Conservation (phyloP, 139 green algal genomes). For the Tetratostichococcus sp. region DNA sequence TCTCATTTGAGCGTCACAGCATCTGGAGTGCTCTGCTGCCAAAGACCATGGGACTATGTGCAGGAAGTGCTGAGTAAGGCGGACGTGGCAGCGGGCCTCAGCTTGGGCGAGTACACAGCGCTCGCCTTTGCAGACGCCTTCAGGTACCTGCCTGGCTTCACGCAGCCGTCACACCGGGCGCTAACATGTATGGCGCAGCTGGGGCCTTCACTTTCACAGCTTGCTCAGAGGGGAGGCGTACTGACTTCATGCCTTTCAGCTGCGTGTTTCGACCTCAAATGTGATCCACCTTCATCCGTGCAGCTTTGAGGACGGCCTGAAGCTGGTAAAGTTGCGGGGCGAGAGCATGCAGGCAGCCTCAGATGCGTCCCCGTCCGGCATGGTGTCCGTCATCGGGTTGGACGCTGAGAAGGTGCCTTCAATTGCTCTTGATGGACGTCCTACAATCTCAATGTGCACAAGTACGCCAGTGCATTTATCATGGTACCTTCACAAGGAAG, state of each 20-base stretch:
- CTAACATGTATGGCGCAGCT: too few species aligned
- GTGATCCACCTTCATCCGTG: constrained; percentile 6
- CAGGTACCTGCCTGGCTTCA: constrained; percentile 13
- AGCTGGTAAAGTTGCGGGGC: constrained; percentile 91
- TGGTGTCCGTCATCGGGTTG: constrained; percentile 96
- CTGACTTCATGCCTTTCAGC: too few species aligned
- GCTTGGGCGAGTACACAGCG: constrained; percentile 97
- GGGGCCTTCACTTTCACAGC: too few species aligned
- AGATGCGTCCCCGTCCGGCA: constrained; percentile 79
- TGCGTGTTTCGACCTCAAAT: not conserved
- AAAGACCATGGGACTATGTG: too few species aligned
- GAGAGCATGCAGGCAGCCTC: constrained; percentile 97
- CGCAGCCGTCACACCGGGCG: too few species aligned
- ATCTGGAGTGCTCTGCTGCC: too few species aligned
- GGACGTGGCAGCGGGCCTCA: constrained; percentile 58
- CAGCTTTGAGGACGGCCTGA: constrained; percentile 92
- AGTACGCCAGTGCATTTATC: not conserved
- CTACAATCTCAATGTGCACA: too few species aligned
- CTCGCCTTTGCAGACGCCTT: constrained; percentile 86
- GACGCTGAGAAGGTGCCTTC: constrained; percentile 73
- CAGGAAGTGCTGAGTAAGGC: not conserved
- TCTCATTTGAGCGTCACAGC: too few species aligned
- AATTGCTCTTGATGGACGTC: not conserved
- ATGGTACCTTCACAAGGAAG: too few species aligned
- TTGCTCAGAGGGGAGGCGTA: too few species aligned